Base-by-base conservation (phyloP, 345 rosid genomes). In the Populus alba region DNA sequence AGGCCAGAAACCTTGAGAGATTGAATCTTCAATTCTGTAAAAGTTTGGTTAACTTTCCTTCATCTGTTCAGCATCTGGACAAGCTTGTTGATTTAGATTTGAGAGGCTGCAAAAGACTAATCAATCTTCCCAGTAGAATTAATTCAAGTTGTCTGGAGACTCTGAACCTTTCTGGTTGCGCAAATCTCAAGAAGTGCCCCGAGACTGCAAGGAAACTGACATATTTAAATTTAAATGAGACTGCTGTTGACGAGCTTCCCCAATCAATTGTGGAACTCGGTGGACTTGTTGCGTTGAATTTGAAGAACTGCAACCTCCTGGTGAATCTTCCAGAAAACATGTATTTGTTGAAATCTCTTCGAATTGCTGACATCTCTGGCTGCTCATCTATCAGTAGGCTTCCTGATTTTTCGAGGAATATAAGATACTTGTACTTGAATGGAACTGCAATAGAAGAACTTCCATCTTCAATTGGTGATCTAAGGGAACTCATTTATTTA, bases 141-240 rank as follows among this genome's bases (percentile, higher is more conserved):
- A 41, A 17, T 1, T 33, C 8, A 39, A 33, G 66, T 20, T 55
- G 62, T 38, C 78, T 79, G 17, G 31, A 23, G 31, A 68, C 23
- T 27, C 74, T 79, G 7, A 38, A 37, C 61, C 82, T 79, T 51
- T 27, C 61, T 6, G 45, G 55, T 7, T 80, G 79, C 27, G 65
- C 76, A 37, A 62, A 27, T 49, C 73, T 80, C 23, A 22, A 31
- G 33, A 17, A 3, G 18, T 39, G 23, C 41, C 68, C 69, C 18
- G 73, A 76, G 27, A 20, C 55, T 18, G 16, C 72, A 49, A 16
- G 29, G 49, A 72, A 39, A 29, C 0, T 76, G 10, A 33, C 57
- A 5, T 71, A 75, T 12, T 71, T 80, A 66, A 59, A 69, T 66
- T 62, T 75, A 10, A 70, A 38, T 41, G 68, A 33, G 51, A 69